Evolutionary conservation across 2,329 filamentous ascomycete species (phyloP).

Genomic region (Leptographium galeiforme): DNA sequence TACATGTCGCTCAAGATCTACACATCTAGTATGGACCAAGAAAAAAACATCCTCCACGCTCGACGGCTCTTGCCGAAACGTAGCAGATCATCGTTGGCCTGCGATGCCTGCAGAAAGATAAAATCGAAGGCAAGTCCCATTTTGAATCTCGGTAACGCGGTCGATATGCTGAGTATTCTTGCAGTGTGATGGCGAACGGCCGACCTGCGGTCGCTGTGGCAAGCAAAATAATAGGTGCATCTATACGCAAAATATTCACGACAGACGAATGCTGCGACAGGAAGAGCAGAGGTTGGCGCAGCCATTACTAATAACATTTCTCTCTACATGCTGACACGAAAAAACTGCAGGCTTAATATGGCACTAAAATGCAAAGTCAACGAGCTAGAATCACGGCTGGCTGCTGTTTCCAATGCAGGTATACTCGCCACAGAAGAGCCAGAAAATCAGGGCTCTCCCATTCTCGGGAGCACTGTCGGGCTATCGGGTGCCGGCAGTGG

Average conservation of each 20-base stretch:
- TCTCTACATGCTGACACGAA: too few species aligned
- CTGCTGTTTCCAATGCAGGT: slow-evolving; percentile 6
- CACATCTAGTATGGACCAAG: background rate
- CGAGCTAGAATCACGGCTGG: slow-evolving; percentile 10
- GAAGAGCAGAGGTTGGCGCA: slow-evolving; percentile 6
- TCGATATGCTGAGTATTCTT: background rate
- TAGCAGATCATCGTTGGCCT: slow-evolving; percentile 6
- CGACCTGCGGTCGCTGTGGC: slow-evolving; percentile 7
- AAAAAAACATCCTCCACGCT: background rate
- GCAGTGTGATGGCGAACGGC: slow-evolving; percentile 9
- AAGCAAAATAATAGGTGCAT: slow-evolving; percentile 7
- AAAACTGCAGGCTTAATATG: background rate
- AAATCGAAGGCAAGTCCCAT: slow-evolving; percentile 5
- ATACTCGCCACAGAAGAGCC: background rate
- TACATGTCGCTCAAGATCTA: too few species aligned
- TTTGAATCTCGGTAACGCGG: background rate
- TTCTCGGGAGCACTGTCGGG: background rate
- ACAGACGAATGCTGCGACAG: slow-evolving; percentile 6
- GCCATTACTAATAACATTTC: background rate
- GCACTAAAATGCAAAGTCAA: slow-evolving; percentile 7
- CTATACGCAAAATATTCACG: slow-evolving; percentile 8
- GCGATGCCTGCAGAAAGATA: slow-evolving; percentile 7
- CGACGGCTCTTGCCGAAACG: slow-evolving; percentile 6
- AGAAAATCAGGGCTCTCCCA: background rate
- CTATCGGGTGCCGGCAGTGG: slow-evolving; percentile 1